Percentiles rank a stretch among this genome's conserved stretches.
These are phyloP conservation scores for Buxus sempervirens DNA, from an alignment of 164 flowering plant species.

Conservation along the genomic window DNA sequence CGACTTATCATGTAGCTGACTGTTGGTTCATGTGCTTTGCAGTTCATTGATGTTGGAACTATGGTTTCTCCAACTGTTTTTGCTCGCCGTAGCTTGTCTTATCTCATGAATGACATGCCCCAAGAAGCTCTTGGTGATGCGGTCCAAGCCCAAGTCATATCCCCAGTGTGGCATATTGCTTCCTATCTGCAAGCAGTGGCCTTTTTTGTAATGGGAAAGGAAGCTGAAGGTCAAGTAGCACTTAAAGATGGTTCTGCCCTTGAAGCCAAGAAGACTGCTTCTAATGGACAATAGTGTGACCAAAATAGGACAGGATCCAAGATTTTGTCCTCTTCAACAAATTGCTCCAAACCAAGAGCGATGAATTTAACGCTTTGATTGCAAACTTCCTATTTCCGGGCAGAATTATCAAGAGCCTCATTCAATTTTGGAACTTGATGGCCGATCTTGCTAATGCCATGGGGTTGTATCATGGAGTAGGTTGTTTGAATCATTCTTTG, in stretches of 20 bases:
- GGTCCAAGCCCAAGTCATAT: conserved; percentile 78
- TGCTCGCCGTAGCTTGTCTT: conserved; percentile 83
- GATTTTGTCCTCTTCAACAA: background rate
- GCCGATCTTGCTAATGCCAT: too few relatives aligned
- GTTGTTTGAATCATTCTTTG: background rate
- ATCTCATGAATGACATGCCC: conserved; percentile 77
- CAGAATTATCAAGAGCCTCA: background rate
- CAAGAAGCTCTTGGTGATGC: conserved; percentile 83
- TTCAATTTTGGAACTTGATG: background rate
- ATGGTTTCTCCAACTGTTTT: conserved; percentile 87
- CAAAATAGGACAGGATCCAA: background rate
- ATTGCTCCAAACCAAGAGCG: conserved; percentile 11
- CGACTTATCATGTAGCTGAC: conserved; percentile 4
- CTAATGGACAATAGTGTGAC: conserved; percentile 10
- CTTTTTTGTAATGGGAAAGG: conserved; percentile 63
- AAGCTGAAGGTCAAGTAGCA: conserved; percentile 69
- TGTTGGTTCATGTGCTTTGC: conserved; percentile 22
- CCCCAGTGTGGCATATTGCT: conserved; percentile 84
- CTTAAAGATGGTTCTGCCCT: conserved; percentile 73
- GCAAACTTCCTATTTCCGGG: background rate
- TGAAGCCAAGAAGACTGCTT: conserved; percentile 45
- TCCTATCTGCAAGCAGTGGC: conserved; percentile 80
- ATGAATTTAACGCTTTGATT: background rate
- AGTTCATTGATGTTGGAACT: conserved; percentile 90
- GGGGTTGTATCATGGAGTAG: too few relatives aligned